Conservation (phyloP, 805 yeast genomes). For the Barnettozyma populi region DNA sequence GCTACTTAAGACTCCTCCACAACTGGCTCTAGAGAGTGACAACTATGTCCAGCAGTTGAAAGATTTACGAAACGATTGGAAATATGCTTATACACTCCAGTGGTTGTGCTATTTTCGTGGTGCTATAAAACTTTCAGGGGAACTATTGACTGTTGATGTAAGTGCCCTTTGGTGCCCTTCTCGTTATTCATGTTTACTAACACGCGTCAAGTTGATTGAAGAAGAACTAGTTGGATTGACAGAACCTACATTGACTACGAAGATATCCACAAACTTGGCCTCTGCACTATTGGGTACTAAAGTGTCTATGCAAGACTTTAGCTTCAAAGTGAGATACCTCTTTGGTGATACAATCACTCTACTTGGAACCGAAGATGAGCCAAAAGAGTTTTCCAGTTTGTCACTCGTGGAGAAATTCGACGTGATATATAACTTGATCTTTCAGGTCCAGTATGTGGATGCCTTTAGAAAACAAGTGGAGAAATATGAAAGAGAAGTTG, state of each 20-base stretch:
- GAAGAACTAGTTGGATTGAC: constrained; percentile 48
- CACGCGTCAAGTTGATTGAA: constrained; percentile 32
- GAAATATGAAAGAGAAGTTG: constrained; percentile 27
- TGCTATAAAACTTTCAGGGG: constrained; percentile 42
- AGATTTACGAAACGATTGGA: constrained; percentile 32
- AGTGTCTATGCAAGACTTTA: constrained; percentile 21
- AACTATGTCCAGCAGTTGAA: constrained; percentile 27
- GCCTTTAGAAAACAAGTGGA: constrained; percentile 45
- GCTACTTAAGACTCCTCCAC: constrained; percentile 35
- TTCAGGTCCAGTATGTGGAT: constrained; percentile 37
- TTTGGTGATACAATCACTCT: constrained; percentile 20
- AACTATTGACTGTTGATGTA: constrained; percentile 49
- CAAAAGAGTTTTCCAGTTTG: constrained; percentile 35
- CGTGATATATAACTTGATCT: constrained; percentile 39
- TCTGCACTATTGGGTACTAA: constrained; percentile 20
- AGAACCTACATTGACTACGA: constrained; percentile 38
- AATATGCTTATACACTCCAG: constrained; percentile 39
- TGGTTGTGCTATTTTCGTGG: constrained; percentile 55
- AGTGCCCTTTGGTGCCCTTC: constrained; percentile 19
- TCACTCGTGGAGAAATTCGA: constrained; percentile 44
- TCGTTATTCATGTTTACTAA: constrained; percentile 4
- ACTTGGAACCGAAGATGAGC: constrained; percentile 23
- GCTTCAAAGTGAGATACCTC: constrained; percentile 23
- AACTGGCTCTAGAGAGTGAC: constrained; percentile 34
- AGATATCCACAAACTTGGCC: constrained; percentile 30